These are phyloP conservation scores for Mycena latifolia DNA, from an alignment of 768 basidiomycete species.

Conservation along the genomic window DNA sequence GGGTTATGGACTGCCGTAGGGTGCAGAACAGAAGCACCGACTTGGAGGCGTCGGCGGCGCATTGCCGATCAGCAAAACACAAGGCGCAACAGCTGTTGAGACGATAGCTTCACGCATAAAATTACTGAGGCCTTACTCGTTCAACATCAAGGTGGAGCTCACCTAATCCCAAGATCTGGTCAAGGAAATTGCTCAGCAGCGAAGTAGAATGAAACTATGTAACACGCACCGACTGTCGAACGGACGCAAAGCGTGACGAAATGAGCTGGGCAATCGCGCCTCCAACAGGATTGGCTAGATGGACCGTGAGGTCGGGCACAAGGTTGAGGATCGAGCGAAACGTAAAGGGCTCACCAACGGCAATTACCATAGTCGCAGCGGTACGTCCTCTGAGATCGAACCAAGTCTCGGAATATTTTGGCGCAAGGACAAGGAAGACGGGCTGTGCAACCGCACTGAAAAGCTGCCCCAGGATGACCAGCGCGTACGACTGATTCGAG, in stretches of 20 bases:
- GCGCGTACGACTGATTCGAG: conserved; percentile 64
- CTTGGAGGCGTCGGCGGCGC: conserved; percentile 85
- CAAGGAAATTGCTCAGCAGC: neutral
- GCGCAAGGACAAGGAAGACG: conserved; percentile 80
- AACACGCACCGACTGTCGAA: conserved; percentile 70
- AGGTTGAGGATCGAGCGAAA: too few species aligned
- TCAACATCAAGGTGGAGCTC: neutral
- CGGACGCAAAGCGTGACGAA: conserved; percentile 67
- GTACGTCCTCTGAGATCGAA: conserved; percentile 82
- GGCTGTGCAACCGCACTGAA: conserved; percentile 76
- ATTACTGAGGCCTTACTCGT: conserved; percentile 55
- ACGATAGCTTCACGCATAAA: conserved; percentile 73
- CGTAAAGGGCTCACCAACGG: conserved; percentile 49
- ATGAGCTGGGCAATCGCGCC: conserved; percentile 79
- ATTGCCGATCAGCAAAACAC: conserved; percentile 66
- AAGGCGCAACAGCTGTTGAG: conserved; percentile 69
- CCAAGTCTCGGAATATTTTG: conserved; percentile 87
- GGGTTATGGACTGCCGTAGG: conserved; percentile 6
- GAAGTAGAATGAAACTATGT: too few species aligned
- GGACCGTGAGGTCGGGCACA: conserved; percentile 11
- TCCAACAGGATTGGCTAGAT: conserved; percentile 78
- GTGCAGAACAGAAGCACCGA: conserved; percentile 45
- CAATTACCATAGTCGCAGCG: conserved; percentile 76
- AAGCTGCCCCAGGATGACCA: conserved; percentile 77
- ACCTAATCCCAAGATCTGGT: conserved; percentile 19